Evolutionary conservation across 208 protist genomes (phyloP).

Genomic region (Leishmania martiniquensis): DNA sequence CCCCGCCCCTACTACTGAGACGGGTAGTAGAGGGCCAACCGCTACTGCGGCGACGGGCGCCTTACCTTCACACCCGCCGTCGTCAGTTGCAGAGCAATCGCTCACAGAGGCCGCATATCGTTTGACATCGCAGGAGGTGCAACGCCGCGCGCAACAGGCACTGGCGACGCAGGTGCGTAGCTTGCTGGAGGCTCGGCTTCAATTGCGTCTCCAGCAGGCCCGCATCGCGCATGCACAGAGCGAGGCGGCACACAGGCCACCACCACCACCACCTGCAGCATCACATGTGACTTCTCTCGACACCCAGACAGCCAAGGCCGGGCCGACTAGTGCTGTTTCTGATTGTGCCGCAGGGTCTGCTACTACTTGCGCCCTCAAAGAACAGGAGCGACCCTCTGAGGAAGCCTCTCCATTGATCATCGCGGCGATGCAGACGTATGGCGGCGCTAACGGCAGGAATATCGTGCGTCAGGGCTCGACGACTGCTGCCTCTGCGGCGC

Average conservation of each 20-base stretch:
- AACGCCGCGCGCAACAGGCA: slow-evolving; percentile 20
- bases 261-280: not conserved
- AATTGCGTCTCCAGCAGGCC: slow-evolving; percentile 21
- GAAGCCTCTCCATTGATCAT: slow-evolving; percentile 1
- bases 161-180: slow-evolving; percentile 26
- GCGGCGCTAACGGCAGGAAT: not conserved
- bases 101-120: slow-evolving; percentile 28
- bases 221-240: slow-evolving; percentile 3
- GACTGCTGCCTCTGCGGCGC: not conserved
- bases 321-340: not conserved
- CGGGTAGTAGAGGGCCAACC: not conserved
- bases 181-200: slow-evolving; percentile 23
- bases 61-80: not conserved
- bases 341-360: no score
- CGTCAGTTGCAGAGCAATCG: not conserved
- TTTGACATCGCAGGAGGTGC: slow-evolving; percentile 20
- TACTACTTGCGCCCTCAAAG: no score
- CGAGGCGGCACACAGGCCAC: not conserved
- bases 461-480: not conserved
- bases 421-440: not conserved
- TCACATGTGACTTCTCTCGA: not conserved
- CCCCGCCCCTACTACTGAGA: not conserved
- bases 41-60: not conserved
- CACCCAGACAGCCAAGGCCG: not conserved
- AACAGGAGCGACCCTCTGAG: not conserved